Evolutionary conservation across 352 stramenopile genomes (phyloP).

Genomic region (Phytophthora idaei): DNA sequence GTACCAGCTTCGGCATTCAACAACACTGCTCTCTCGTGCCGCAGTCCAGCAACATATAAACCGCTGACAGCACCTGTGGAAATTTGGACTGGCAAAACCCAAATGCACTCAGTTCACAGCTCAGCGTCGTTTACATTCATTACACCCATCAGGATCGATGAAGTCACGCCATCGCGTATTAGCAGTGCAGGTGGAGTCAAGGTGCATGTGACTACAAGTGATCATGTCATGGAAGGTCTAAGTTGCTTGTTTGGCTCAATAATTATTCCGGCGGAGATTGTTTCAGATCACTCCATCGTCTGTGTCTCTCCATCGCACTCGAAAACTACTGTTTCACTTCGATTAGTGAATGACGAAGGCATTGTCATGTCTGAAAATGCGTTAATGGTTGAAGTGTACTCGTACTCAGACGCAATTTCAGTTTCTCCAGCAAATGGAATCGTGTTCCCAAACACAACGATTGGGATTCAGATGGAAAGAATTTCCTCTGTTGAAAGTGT

Average conservation of each 20-base stretch:
- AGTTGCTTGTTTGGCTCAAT: constrained; percentile 45
- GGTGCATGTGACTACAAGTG: constrained; percentile 26
- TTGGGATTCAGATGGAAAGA: constrained; percentile 28
- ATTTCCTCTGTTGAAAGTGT: constrained; percentile 24
- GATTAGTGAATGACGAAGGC: constrained; percentile 26
- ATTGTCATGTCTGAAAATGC: constrained; percentile 45
- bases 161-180: constrained; percentile 20
- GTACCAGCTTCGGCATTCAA: constrained; percentile 28
- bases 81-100: constrained; percentile 20
- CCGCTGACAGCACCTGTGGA: constrained; percentile 34
- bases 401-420: constrained; percentile 1
- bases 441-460: constrained; percentile 34
- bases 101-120: constrained; percentile 6
- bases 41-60: constrained; percentile 25
- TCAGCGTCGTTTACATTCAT: constrained; percentile 25
- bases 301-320: constrained; percentile 42
- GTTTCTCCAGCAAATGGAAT: constrained; percentile 40
- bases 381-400: constrained; percentile 42
- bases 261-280: constrained; percentile 24
- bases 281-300: constrained; percentile 16
- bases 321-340: constrained; percentile 26
- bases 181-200: constrained; percentile 21
- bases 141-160: constrained; percentile 24
- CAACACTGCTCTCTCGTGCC: constrained; percentile 32
- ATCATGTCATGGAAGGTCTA: constrained; percentile 23